Evolutionary conservation across 345 rosid species (phyloP), one percentile per base, ranked within the genome.

Genomic region (Xanthoceras sorbifolium): DNA sequence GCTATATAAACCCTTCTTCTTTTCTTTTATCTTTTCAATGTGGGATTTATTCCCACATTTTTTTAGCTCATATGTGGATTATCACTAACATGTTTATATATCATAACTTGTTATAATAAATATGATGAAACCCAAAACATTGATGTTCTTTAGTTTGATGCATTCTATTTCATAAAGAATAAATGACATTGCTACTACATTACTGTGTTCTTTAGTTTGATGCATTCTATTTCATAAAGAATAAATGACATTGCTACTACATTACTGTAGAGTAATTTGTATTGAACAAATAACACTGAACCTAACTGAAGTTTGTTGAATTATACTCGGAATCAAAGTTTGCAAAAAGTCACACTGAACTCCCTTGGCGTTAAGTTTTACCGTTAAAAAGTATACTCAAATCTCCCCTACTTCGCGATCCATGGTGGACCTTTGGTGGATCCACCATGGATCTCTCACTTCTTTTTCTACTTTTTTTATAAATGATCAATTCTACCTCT

Each of bases 161-260:
- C 8, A 70, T 50, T 70, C 42, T 71, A 57, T 22, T 44, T 69
- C 8, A 34, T n/a, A 71, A 32, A 40, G 55, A 59, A 72, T 25
- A 25, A 54, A 1, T 44, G 38, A n/a, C 10, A 28, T 69, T 3
- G 0, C n/a, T n/a, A n/a, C n/a, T n/a, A n/a, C n/a, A n/a, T n/a
- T n/a, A n/a, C n/a, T n/a, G n/a, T 42, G 3, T 72, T 61, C 18
- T 44, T 42, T 23, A 7, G 59, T 29, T 69, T 26, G 36, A 28
- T 32, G 12, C 8, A 70, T 50, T 70, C 42, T 71, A 57, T 22
- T 44, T 69, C 8, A 34, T n/a, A 71, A 32, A 40, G 55, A 59
- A 72, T 25, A 25, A 54, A 3, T 46, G 42, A 25, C 9, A 32
- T 71, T 2, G 1, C 22, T 23, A n/a, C 46, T 28, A 20, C 29